phyloP scores from a whole-genome alignment of 208 protist genomes.

The Phytomonas sp. region DNA sequence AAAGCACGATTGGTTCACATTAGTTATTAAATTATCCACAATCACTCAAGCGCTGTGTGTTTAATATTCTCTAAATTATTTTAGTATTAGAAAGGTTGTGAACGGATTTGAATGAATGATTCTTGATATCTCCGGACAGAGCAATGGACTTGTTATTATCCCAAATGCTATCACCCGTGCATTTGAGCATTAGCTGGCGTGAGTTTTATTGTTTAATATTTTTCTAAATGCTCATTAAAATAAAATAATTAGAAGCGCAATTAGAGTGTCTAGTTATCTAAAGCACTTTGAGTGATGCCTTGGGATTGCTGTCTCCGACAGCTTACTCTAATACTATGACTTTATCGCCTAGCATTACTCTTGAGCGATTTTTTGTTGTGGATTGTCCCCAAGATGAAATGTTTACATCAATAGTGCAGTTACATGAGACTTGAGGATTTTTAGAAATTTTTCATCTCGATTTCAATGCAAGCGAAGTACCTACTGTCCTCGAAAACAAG shows the following conservation, averaged over 20 bases:
- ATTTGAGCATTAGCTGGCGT: slow-evolving; percentile 44
- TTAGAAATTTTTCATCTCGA: slow-evolving; percentile 38
- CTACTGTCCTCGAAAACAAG: too few relatives aligned
- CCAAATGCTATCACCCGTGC: slow-evolving; percentile 35
- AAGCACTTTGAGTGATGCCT: too few relatives aligned
- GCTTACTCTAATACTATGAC: too few relatives aligned
- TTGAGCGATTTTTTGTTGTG: slow-evolving; percentile 53
- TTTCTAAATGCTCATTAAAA: not conserved
- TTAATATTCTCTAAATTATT: slow-evolving; percentile 22
- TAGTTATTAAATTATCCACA: not conserved
- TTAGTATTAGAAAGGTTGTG: slow-evolving; percentile 43
- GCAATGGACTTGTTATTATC: slow-evolving; percentile 49
- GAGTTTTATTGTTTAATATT: slow-evolving; percentile 51
- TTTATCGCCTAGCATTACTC: too few relatives aligned
- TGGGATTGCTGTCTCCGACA: too few relatives aligned
- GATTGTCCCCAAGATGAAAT: slow-evolving; percentile 60
- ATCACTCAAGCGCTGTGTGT: not conserved
- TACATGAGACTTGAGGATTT: slow-evolving; percentile 43
- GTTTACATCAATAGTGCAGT: slow-evolving; percentile 50
- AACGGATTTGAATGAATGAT: slow-evolving; percentile 77
- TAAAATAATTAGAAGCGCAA: too few relatives aligned
- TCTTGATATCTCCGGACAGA: slow-evolving; percentile 56
- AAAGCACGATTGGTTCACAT: not conserved
- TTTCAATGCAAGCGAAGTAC: slow-evolving; percentile 13
- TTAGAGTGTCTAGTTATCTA: too few relatives aligned